Conservation (phyloP, 495 filamentous ascomycete species). For the Delitschia confertaspora region DNA sequence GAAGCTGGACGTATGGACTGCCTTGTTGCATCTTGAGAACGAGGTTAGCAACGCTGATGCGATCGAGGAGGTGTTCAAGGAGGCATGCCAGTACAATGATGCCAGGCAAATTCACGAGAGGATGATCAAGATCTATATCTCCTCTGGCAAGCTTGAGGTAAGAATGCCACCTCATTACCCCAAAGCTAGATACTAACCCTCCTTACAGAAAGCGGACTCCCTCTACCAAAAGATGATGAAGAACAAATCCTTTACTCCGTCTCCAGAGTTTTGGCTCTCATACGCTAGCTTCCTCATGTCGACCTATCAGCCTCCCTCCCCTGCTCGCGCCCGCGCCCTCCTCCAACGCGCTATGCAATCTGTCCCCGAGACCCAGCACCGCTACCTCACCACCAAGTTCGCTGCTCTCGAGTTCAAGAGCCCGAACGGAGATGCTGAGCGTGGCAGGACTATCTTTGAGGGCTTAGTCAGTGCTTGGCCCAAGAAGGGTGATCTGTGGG, state of each 20-base stretch:
- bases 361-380: constrained; percentile 60
- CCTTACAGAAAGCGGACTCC: constrained; percentile 69
- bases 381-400: constrained; percentile 75
- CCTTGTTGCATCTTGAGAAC: constrained; percentile 86
- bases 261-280: constrained; percentile 78
- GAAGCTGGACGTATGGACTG: constrained; percentile 92
- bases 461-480: constrained; percentile 73
- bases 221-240: constrained; percentile 80
- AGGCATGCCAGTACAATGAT: constrained; percentile 90
- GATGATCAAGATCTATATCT: constrained; percentile 87
- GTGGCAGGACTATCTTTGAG: constrained; percentile 90
- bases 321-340: constrained; percentile 65
- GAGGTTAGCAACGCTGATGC: constrained; percentile 77
- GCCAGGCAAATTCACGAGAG: constrained; percentile 82
- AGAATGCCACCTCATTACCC: constrained; percentile 23
- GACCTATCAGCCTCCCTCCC: constrained; percentile 44
- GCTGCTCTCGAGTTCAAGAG: constrained; percentile 85
- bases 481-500: constrained; percentile 87
- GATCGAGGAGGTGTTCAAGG: constrained; percentile 81
- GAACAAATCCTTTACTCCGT: constrained; percentile 66
- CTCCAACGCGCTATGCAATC: constrained; percentile 83
- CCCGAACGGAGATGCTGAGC: constrained; percentile 73
- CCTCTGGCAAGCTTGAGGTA: constrained; percentile 68
- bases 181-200: constrained; percentile 3
- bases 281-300: constrained; percentile 88